A percentile compares a stretch with the other conserved stretches of the same genome.
These are phyloP conservation scores for Diaporthe sp. DNA, from an alignment of 2,329 filamentous ascomycete genomes.

Conservation along the genomic window DNA sequence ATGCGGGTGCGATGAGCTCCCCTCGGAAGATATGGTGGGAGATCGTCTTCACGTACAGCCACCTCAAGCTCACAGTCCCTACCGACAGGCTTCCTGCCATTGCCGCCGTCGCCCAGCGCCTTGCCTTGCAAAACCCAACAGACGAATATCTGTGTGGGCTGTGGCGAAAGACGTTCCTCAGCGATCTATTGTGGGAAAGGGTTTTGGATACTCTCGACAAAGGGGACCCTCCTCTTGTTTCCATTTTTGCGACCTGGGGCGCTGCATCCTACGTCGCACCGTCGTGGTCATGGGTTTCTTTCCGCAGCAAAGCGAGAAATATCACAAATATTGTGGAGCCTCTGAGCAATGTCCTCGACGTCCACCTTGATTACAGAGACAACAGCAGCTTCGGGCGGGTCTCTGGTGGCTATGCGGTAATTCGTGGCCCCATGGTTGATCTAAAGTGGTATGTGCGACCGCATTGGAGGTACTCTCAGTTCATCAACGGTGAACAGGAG, in stretches of 20 bases:
- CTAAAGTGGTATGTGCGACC: neutral
- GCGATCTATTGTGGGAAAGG: conserved; percentile 15
- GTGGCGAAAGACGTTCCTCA: conserved; percentile 10
- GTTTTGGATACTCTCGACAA: neutral
- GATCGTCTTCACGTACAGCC: neutral
- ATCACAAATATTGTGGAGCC: conserved; percentile 11
- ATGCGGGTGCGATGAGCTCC: neutral
- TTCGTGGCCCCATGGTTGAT: neutral
- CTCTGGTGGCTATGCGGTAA: neutral
- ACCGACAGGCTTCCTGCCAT: conserved; percentile 19
- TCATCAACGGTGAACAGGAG: conserved; percentile 11
- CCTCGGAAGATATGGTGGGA: neutral
- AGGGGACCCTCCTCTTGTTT: neutral
- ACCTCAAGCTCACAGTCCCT: conserved; percentile 10
- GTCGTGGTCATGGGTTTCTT: conserved; percentile 13
- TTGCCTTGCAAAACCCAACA: neutral
- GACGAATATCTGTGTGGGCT: conserved; percentile 22
- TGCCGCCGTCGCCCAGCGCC: conserved; percentile 4
- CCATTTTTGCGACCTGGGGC: neutral
- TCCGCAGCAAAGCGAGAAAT: conserved; percentile 8
- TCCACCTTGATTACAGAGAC: neutral
- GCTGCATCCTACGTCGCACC: neutral
- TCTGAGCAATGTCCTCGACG: neutral
- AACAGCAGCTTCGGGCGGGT: conserved; percentile 8
- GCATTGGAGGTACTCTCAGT: conserved; percentile 7